Percentiles rank a stretch among this genome's conserved stretches.
These are phyloP conservation scores for Alopecurus myosuroides DNA, from an alignment of 176 grass and related monocot species.

Conservation along the genomic window DNA sequence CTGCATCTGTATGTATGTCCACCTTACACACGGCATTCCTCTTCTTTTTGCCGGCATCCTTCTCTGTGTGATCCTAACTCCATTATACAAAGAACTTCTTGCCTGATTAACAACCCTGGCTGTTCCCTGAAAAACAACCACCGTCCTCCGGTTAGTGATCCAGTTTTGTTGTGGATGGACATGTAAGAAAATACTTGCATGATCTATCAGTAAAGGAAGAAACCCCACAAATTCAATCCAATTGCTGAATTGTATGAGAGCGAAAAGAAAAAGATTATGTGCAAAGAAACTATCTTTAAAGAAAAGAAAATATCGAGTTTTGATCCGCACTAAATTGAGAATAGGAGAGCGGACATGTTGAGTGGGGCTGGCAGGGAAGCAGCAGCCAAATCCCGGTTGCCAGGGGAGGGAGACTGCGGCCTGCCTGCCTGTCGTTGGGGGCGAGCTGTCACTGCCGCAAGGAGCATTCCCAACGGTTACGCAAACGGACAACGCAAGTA, in stretches of 20 bases:
- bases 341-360: neutral
- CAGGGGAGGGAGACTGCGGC: neutral
- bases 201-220: too few species aligned
- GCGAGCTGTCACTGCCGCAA: slow-evolving; percentile 30
- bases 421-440: slow-evolving; percentile 26
- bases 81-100: neutral
- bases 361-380: neutral
- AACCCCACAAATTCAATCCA: neutral
- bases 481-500: neutral
- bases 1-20: slow-evolving; percentile 8
- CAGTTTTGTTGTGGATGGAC: neutral
- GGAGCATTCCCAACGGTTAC: slow-evolving; percentile 27
- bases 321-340: neutral
- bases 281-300: too few species aligned
- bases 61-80: neutral
- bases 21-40: slow-evolving; percentile 20
- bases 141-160: neutral
- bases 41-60: slow-evolving; percentile 2
- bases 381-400: slow-evolving; percentile 12
- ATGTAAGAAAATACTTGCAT: neutral
- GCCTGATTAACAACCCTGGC: neutral
- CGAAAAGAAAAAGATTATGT: too few species aligned
- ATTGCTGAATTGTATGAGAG: too few species aligned
- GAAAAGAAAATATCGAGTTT: too few species aligned
- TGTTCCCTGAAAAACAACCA: neutral